Conservation (phyloP, 495 filamentous ascomycete genomes). For the Podospora anserina region DNA sequence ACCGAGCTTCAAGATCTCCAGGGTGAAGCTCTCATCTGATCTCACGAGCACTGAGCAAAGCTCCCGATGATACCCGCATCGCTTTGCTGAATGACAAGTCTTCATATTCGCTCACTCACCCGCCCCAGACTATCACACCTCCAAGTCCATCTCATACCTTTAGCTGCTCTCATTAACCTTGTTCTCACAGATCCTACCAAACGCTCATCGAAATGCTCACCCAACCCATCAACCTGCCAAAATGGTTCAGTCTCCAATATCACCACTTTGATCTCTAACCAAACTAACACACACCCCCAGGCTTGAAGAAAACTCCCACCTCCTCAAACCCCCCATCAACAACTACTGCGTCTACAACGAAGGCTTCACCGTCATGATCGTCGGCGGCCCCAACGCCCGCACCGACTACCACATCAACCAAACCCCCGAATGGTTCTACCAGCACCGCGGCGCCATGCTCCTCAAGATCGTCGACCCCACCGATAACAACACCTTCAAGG, state of each 20-base stretch:
- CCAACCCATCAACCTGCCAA: constrained; percentile 71
- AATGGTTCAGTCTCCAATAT: constrained; percentile 60
- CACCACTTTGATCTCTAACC: constrained; percentile 13
- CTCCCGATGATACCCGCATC: constrained; percentile 1
- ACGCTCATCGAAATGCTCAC: constrained; percentile 40
- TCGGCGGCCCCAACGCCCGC: constrained; percentile 92
- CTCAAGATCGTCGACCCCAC: constrained; percentile 77
- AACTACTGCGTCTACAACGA: constrained; percentile 94
- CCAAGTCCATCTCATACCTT: neutral
- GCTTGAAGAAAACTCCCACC: constrained; percentile 88
- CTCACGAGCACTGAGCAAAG: neutral
- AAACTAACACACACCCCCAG: constrained; percentile 44
- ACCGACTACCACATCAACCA: constrained; percentile 99
- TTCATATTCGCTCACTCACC: neutral
- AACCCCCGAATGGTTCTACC: constrained; percentile 97
- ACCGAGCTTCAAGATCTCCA: neutral
- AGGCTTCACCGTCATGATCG: constrained; percentile 81
- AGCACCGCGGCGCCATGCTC: constrained; percentile 88
- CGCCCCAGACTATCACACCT: neutral
- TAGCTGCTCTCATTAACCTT: neutral
- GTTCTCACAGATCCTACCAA: neutral
- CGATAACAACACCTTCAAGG: constrained; percentile 52
- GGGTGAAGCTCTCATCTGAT: neutral
- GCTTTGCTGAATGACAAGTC: neutral
- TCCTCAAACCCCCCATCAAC: constrained; percentile 92